Base-by-base conservation (phyloP, 1,139 yeast genomes). In the Candida tunisiensis region DNA sequence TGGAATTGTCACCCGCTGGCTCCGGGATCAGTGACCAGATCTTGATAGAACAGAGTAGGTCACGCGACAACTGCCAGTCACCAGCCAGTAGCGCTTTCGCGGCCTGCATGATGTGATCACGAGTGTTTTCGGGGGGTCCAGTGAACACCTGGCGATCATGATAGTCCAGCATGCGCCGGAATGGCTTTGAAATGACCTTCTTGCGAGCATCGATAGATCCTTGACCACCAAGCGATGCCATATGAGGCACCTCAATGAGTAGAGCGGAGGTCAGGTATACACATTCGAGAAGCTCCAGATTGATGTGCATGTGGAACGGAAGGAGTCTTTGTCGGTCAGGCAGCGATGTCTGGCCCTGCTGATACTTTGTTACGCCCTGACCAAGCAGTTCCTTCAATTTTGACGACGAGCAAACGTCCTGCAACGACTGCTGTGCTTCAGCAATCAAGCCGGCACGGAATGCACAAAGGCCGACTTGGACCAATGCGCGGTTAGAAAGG, bases 291-390 rank as follows among this genome's bases (percentile, higher is more conserved):
- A 91, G 69, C 60, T 91, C 98, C 45, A 85, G 64, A 56, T 91
- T 91, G 53, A 91, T 83, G 59, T 91, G 99, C 77, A 82, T 85
- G 58, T 91, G 98, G 77, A 79, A 91, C 34, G 99, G 99, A 49
- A 88, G 65, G 51, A 83, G 68, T 51, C 85, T 77, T 52, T 77
- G 92, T 47, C 69, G 77, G 49, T 75, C 88, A 37, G 65, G 67
- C 56, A 19, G 68, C 64, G 19, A 20, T 8, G 9, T 20, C 22
- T n/a, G 23, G 13, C 17, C 19, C 23, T 25, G 25, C 16, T 22
- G 21, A 20, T 26, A 33, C 24, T 40, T 39, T 25, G 55, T 40
- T 45, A 74, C 68, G 33, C 93, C 93, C 61, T 88, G 99, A 33
- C 96, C 96, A 39, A 91, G 67, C 37, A 88, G 67, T 57, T 91